A percentile compares a stretch with the other conserved stretches of the same genome.
Conservation (phyloP, 371 early-diverging fungal species). For the Homolaphlyctis polyrhiza region DNA sequence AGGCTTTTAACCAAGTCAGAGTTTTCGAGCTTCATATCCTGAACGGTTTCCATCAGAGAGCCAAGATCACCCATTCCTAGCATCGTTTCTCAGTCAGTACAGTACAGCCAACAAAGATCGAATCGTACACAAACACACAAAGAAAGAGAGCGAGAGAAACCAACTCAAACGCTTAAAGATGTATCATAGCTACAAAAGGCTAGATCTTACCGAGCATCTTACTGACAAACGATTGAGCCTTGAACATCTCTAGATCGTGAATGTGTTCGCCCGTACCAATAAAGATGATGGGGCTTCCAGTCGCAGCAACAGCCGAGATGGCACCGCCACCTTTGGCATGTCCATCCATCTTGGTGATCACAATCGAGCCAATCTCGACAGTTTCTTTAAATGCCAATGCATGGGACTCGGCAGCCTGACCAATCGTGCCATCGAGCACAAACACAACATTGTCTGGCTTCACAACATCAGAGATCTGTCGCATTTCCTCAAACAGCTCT, state of each 20-base stretch:
- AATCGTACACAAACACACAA: background rate
- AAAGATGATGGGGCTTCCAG: slow-evolving; percentile 95
- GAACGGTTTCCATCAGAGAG: slow-evolving; percentile 91
- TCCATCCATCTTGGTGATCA: slow-evolving; percentile 99
- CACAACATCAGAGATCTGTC: slow-evolving; percentile 85
- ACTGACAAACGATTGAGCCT: slow-evolving; percentile 89
- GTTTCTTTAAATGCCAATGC: slow-evolving; percentile 95
- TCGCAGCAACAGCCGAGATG: slow-evolving; percentile 98
- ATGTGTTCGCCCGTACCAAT: slow-evolving; percentile 99
- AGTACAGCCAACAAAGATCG: background rate
- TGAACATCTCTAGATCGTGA: slow-evolving; percentile 95
- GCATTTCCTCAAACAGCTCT: slow-evolving; percentile 98
- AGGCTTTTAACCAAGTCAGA: slow-evolving; percentile 91
- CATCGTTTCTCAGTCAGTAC: background rate
- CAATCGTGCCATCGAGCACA: slow-evolving; percentile 99
- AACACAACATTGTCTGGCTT: slow-evolving; percentile 93
- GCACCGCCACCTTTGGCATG: slow-evolving; percentile 99
- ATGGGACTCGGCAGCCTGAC: slow-evolving; percentile 98
- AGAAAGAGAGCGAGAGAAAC: background rate
- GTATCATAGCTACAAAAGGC: background rate
- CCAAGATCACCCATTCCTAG: slow-evolving; percentile 94
- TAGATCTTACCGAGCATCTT: slow-evolving; percentile 77
- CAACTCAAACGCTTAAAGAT: no score
- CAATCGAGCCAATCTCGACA: slow-evolving; percentile 96
- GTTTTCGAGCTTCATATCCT: slow-evolving; percentile 85